Base-by-base conservation (phyloP, 2,329 filamentous ascomycete species). In the Cordyceps farinosa region DNA sequence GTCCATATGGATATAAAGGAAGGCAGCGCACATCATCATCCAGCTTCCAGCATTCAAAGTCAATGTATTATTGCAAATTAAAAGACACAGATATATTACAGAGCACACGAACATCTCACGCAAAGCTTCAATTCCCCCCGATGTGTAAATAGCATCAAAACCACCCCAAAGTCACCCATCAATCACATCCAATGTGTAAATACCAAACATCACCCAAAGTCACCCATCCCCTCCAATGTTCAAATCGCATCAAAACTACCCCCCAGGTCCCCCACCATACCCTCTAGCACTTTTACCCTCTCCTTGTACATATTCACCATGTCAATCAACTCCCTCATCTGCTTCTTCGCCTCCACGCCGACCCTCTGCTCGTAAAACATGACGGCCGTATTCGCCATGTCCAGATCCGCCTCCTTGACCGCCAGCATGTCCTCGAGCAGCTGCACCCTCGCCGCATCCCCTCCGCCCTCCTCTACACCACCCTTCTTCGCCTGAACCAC, bases 381-480 rank as follows among this genome's bases (percentile, higher is more conserved):
- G 64, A 71, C 51, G 53, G 69, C 63, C 5, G 63, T 60, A 36
- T 30, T 63, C 42, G 66, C 64, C 22, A 59, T 65, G 17, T 65
- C 63, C 51, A 72, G 54, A 48, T 70, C 68, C 8, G 61, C 67
- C 48, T 69, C 50, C 56, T 69, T 64, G 5, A 63, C 62, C n/a
- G 60, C 64, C 63, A 72, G 52, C 61, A 51, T 56, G 13, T 68
- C 62, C 36, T 64, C 30, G 44, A 60, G 8, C 52, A 55, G 30
- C 30, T 63, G 57, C 54, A 65, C 51, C 57, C 22, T 66, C 61
- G 10, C 60, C 62, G 1, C 63, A 62, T 50, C 56, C 72, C 38
- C 62, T 68, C 67, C 5, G 64, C 34, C 55, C 61, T 70, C 48
- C 73, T 72, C 36, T 66, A 60, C 32, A 55, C 15, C n/a, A 70